Evolutionary conservation across 1,139 yeast species (phyloP), one percentile per base, ranked within the genome.

Genomic region (Pichia sp.): DNA sequence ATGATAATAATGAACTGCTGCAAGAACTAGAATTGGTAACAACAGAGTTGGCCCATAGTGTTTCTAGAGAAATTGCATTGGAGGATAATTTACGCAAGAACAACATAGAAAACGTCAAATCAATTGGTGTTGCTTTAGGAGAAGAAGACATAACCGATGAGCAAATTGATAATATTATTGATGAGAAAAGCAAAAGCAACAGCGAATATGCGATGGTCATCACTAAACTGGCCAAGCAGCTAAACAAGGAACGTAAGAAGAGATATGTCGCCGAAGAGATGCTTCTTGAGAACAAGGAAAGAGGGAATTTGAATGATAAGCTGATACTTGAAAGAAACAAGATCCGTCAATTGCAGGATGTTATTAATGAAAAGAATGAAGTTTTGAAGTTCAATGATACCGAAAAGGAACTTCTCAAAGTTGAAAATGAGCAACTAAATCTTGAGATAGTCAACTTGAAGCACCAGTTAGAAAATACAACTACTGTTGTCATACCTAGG

Each of bases 31-130:
- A 81, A 49, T 59, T 81, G 34, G 81, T 84, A 1, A 80, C 90
- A 2, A 73, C 76, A 27, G 94, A 84, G 56, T 67, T 84, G 43
- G 90, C 88, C 0, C 75, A 78, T 27, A 79, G 88, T 0, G 81
- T 84, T 43, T 73, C 76, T 44, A 67, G 92, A 41, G 94, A 84
- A 59, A 66, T 82, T 29, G 61, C 67, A 7, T 59, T 83, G 38
- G 88, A 81, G 55, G 66, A 67, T 44, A 67, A 65, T 43, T 49
- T 80, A 27, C 47, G 50, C 5, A 41, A 44, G 36, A 36, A 36
- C 3, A 26, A 5, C 4, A 11, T 23, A 11, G 27, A 8, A 4
- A 27, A 36, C 33, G 37, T n/a, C 4, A 40, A 27, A 3, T 9
- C 35, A 2, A 34, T 71, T 16, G 65, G 68, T 28, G 35, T 36